phyloP scores from a whole-genome alignment of 2,329 filamentous ascomycete genomes.

The Trichoderma afroharzianum region DNA sequence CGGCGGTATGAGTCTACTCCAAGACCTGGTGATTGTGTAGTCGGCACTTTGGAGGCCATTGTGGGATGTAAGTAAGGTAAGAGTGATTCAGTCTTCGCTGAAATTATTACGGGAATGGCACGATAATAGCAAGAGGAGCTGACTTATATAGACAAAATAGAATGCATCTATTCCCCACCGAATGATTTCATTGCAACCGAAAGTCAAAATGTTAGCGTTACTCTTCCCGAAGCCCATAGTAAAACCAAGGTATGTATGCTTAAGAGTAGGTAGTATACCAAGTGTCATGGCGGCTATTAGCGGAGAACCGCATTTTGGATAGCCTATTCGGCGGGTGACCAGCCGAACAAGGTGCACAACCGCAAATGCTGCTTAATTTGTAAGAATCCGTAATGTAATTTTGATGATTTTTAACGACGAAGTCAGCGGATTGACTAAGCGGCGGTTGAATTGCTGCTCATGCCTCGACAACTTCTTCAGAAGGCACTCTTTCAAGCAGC shows the following conservation, averaged over 20 bases:
- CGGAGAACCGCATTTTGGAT: background rate
- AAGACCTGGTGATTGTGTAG: background rate
- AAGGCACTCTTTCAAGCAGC: background rate
- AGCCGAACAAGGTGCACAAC: background rate
- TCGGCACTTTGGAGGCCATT: slow-evolving; percentile 6
- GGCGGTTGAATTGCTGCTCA: background rate
- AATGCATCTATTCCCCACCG: background rate
- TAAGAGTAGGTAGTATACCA: background rate
- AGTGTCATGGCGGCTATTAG: background rate
- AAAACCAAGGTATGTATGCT: background rate
- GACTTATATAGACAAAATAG: background rate
- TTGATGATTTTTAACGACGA: background rate
- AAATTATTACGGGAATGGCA: background rate
- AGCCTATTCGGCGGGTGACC: background rate
- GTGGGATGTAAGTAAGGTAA: no score
- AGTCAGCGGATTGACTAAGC: background rate
- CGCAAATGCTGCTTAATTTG: background rate
- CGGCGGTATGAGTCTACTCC: background rate
- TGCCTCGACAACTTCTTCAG: background rate
- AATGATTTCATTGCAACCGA: background rate
- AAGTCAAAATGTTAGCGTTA: background rate
- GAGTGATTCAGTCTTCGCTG: background rate
- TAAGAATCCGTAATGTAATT: background rate
- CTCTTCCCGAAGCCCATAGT: background rate
- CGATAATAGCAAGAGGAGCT: background rate